Conservation (phyloP, 257 asterid species). For the Solanum pinnatisectum region DNA sequence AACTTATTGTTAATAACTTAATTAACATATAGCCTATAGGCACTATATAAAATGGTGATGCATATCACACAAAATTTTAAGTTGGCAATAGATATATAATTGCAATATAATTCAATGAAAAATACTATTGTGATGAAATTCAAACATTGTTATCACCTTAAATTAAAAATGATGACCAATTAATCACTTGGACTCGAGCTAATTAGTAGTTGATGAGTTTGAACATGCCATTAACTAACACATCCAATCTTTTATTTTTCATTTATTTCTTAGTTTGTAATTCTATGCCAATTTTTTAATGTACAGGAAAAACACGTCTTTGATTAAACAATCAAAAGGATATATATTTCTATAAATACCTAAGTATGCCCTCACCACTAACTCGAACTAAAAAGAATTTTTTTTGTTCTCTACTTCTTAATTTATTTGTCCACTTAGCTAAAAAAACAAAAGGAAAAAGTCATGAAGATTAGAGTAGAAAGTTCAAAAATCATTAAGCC, state of each 20-base stretch:
- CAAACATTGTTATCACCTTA: background rate
- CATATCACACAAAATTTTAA: background rate
- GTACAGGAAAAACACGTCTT: background rate
- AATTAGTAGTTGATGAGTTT: background rate
- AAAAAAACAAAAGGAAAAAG: background rate
- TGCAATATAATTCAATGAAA: background rate
- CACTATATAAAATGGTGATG: background rate
- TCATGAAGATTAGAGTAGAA: constrained; percentile 40
- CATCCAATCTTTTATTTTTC: background rate
- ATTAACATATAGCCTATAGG: too few species aligned
- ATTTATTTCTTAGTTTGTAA: background rate
- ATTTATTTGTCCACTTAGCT: background rate
- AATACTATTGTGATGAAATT: background rate
- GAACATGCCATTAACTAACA: background rate
- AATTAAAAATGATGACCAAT: background rate
- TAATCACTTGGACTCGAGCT: background rate
- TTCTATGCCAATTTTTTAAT: background rate
- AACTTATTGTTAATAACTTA: background rate
- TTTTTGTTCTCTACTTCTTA: background rate
- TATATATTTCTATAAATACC: background rate
- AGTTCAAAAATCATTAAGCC: constrained; percentile 63
- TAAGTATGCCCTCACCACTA: background rate
- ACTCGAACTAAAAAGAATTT: background rate
- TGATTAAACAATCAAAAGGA: background rate
- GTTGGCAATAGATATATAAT: background rate